These are phyloP conservation scores for Ceratocystis albifundus DNA, from an alignment of 2,329 filamentous ascomycete genomes.

Conservation along the genomic window DNA sequence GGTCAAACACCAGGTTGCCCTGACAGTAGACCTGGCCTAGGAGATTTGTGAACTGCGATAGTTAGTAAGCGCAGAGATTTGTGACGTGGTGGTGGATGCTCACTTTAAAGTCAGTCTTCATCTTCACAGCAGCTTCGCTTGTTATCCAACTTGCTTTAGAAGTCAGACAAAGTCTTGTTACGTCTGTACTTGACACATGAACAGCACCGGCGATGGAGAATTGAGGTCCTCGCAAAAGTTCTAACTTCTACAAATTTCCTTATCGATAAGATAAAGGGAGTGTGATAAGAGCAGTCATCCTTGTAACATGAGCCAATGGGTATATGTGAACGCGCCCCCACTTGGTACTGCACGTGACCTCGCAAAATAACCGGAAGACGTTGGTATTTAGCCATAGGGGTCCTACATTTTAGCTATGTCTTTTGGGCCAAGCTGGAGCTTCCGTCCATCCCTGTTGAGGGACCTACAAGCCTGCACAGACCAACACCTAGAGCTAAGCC, in stretches of 20 bases:
- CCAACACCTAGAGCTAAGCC: background rate
- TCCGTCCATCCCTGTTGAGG: constrained; percentile 1
- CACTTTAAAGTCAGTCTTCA: constrained; percentile 99
- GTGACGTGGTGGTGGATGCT: constrained; percentile 22
- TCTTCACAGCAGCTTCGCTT: constrained; percentile 37
- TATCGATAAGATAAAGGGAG: constrained; percentile 20
- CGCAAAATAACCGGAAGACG: background rate
- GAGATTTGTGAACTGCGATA: constrained; percentile 83
- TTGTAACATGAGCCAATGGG: background rate
- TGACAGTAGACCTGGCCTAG: constrained; percentile 96
- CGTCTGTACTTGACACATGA: background rate
- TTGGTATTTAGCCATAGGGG: background rate
- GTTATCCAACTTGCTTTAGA: background rate
- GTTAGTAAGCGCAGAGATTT: background rate
- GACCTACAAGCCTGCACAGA: constrained; percentile 8
- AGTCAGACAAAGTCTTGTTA: background rate
- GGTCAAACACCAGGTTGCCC: constrained; percentile 92
- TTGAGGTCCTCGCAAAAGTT: constrained; percentile 7
- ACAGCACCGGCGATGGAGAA: background rate
- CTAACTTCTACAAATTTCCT: constrained; percentile 19
- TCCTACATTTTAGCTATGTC: background rate
- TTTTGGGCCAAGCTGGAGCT: background rate
- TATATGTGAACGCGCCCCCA: background rate
- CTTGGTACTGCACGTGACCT: background rate
- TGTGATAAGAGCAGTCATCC: background rate